phyloP scores from a whole-genome alignment of 1,284 basidiomycete genomes.

The Butyriboletus appendiculatus region DNA sequence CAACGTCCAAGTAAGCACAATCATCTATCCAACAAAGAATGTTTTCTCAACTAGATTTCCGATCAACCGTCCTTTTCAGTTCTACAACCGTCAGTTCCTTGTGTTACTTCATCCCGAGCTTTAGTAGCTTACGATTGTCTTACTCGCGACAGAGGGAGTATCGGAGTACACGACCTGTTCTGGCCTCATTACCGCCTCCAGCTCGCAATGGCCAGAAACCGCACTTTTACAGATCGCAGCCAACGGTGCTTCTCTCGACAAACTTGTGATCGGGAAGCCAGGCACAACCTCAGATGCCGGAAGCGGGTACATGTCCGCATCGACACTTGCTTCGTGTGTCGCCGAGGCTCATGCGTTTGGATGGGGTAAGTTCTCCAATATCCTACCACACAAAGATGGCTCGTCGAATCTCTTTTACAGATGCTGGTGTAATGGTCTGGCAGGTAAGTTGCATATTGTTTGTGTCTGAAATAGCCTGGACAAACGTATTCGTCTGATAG shows the following conservation, averaged over 20 bases:
- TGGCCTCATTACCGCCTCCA: slow-evolving; percentile 43
- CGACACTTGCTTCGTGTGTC: neutral
- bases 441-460: slow-evolving; percentile 16
- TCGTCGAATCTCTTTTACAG: slow-evolving; percentile 27
- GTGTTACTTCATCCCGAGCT: no score
- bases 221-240: slow-evolving; percentile 62
- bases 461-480: neutral
- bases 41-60: no score
- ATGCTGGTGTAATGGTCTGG: slow-evolving; percentile 54
- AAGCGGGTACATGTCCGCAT: slow-evolving; percentile 29
- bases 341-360: neutral
- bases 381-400: no score
- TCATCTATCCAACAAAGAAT: neutral
- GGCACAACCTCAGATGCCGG: slow-evolving; percentile 50
- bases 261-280: slow-evolving; percentile 66
- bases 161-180: slow-evolving; percentile 47
- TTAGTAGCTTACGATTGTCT: no score
- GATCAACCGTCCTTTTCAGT: neutral
- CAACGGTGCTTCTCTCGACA: slow-evolving; percentile 51
- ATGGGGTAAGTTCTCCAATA: slow-evolving; percentile 32
- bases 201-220: slow-evolving; percentile 41
- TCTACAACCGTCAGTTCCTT: slow-evolving; percentile 56
- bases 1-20: slow-evolving; percentile 41
- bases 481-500: slow-evolving; percentile 28
- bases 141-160: slow-evolving; percentile 39